Percentiles rank a stretch among this genome's conserved stretches.
Conservation (phyloP, 805 yeast species). For the Candida namnaoensis region DNA sequence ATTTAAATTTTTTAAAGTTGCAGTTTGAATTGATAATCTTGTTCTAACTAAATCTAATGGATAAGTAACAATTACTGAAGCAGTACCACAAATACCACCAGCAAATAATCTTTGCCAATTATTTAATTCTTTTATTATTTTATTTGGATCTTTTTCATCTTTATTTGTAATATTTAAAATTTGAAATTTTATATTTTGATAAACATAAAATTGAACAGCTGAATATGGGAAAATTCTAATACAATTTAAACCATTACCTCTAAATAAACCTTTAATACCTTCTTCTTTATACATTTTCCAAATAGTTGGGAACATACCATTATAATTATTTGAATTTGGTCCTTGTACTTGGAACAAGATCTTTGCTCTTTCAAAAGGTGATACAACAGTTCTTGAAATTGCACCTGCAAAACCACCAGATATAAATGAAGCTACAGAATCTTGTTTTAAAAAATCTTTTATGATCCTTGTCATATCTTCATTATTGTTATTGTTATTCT, state of each 20-base stretch:
- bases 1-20: constrained; percentile 39
- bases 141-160: constrained; percentile 12
- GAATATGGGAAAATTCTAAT: constrained; percentile 86
- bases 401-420: constrained; percentile 80
- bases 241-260: constrained; percentile 91
- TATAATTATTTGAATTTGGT: constrained; percentile 32
- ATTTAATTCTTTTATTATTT: constrained; percentile 26
- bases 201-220: constrained; percentile 88
- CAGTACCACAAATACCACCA: constrained; percentile 77
- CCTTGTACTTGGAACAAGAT: constrained; percentile 86
- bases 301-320: constrained; percentile 72
- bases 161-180: constrained; percentile 13
- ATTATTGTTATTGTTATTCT: background rate
- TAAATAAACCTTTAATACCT: constrained; percentile 81
- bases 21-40: constrained; percentile 82
- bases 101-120: constrained; percentile 56
- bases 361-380: constrained; percentile 93
- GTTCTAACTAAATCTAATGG: constrained; percentile 91
- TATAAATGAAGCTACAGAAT: constrained; percentile 52
- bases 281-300: constrained; percentile 78
- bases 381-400: constrained; percentile 80
- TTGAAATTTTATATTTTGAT: constrained; percentile 50
- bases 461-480: background rate
- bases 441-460: constrained; percentile 24
- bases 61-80: constrained; percentile 76